Percentiles rank a stretch among this genome's conserved stretches.
Conservation (phyloP, 495 filamentous ascomycete genomes). For the Daldinia concentrica region DNA sequence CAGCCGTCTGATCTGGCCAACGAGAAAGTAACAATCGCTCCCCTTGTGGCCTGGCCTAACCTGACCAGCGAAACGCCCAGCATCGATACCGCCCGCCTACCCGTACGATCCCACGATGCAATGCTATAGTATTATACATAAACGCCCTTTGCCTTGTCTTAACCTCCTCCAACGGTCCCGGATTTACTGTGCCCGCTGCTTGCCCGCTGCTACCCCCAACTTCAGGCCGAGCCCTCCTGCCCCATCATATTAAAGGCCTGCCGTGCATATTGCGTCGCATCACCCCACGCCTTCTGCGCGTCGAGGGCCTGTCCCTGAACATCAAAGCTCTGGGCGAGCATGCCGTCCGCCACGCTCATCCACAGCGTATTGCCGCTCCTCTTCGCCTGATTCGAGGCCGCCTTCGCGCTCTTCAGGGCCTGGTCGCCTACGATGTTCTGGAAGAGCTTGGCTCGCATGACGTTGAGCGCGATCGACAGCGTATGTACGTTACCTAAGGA, state of each 20-base stretch:
- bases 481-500: constrained; percentile 76
- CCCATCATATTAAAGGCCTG: constrained; percentile 40
- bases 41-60: constrained; percentile 30
- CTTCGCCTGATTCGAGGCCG: constrained; percentile 76
- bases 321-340: constrained; percentile 78
- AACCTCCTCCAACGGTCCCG: constrained; percentile 25
- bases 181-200: constrained; percentile 32
- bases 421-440: constrained; percentile 86
- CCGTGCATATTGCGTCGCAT: constrained; percentile 44
- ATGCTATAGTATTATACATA: constrained; percentile 43
- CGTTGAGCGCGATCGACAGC: constrained; percentile 79
- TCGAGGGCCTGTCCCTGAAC: constrained; percentile 74
- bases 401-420: constrained; percentile 85
- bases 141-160: constrained; percentile 11
- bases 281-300: constrained; percentile 54
- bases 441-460: constrained; percentile 90
- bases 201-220: constrained; percentile 15
- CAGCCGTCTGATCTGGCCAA: constrained; percentile 31
- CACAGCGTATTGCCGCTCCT: constrained; percentile 81
- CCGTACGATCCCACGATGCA: constrained; percentile 38
- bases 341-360: constrained; percentile 83
- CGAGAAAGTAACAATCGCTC: constrained; percentile 22
- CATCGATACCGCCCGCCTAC: constrained; percentile 19
- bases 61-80: constrained; percentile 6
- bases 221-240: constrained; percentile 19